Evolutionary conservation across 2,329 filamentous ascomycete species (phyloP), one percentile per base, ranked within the genome.

Genomic region (Myriosclerotinia duriaeana): DNA sequence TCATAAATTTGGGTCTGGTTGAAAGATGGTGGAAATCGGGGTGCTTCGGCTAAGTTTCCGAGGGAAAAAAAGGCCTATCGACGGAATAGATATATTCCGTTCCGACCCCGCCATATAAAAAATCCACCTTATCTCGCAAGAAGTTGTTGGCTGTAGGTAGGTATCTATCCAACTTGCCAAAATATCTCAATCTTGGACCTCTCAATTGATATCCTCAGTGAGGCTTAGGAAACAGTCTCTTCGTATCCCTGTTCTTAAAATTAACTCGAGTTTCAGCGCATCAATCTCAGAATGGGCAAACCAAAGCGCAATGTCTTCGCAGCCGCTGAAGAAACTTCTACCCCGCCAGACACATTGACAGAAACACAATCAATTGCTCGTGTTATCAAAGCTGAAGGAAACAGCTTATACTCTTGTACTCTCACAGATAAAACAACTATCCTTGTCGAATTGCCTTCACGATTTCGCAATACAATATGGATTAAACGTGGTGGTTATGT

Each of bases 401-500:
- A 97, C 80, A 96, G 91, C 78, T 83, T 96, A 53, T 98, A 96
- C 82, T 85, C 85, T 53, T 92, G 94, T 75, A 84, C 89, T 75
- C 81, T 93, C 40, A 87, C 93, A 34, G 83, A 83, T 72, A 84
- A 85, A 67, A 85, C 87, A 73, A 80, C 83, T 8, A 78, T 94
- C 50, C 80, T 96, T 22, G 89, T 93, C 30, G 93, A 97, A 81
- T 86, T 99, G 26, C 89, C 91, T 12, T 82, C 92, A 36, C 87
- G 88, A 52, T 97, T 98, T 77, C 90, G 94, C 69, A 95, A 92
- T 71, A 95, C 92, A 2, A 92, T 98, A 70, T 98, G 92, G 91
- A 90, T 98, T 77, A 93, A 91, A 78, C 88, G 92, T 22, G 91
- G 93, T 40, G 92, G 92, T 0, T 98, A 89, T 77, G 93, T 97